Evolutionary conservation across 1,284 basidiomycete genomes (phyloP), one percentile per base, ranked within the genome.

Genomic region (Spongispora temasekensis): DNA sequence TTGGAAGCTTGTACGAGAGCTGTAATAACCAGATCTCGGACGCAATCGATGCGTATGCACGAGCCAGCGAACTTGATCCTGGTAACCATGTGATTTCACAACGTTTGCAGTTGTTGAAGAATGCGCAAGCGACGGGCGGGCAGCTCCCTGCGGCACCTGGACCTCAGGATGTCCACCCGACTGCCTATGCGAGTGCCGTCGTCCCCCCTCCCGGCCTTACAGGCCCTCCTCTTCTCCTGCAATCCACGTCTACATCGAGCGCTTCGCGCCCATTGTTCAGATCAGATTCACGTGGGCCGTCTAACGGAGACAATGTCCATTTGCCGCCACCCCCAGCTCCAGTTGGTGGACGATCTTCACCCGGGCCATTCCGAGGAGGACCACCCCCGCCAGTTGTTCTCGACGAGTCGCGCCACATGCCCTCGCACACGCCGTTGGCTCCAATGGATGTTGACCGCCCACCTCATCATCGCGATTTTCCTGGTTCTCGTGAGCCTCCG

Each of bases 21-120:
- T 99, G 97, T 83, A 99, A 99, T 80, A 98, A 99, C 75, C 97
- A 99, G 77, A 95, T 98, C 72, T 91, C 92, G 51, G 97, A 99
- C 72, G 97, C 97, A 32, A 98, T 99, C 71, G 97, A 99, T 69
- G 97, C 97, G 1, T 99, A 99, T 71, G 92, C 93, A 9, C 86
- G 95, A 23, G 95, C 95, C 0, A 87, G 88, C 58, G 95, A 97
- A 76, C 87, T 97, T 32, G 95, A 97, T 73, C 93, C 93, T 0
- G 77, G 75, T 52, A 97, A 97, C 71, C 77, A 78, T 35, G 84
- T 88, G 27, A 95, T 97, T 72, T 86, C 89, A 32, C 87, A 90
- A 65, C 86, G 94, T 0, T 78, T 97, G 6, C 81, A 85, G 66
- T 74, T 97, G 15, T 77, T 98, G 53, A 89, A 89, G 75, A 91